These are phyloP conservation scores for Candida jianshihensis DNA, from an alignment of 805 yeast genomes.

Conservation along the genomic window DNA sequence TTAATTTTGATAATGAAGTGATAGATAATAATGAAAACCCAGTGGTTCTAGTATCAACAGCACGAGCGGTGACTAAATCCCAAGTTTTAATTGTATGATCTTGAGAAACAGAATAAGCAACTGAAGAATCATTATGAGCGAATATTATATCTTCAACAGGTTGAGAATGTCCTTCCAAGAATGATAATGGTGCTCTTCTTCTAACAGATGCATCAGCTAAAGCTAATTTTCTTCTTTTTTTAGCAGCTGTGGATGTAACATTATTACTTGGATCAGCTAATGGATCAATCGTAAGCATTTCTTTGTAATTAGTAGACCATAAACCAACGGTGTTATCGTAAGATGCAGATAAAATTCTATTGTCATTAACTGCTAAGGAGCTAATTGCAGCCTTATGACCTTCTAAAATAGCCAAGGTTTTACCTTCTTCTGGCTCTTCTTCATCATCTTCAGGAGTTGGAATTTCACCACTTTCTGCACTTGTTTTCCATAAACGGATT, in stretches of 20 bases:
- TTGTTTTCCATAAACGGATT: slow-evolving; percentile 80
- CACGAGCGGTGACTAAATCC: slow-evolving; percentile 84
- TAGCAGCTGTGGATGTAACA: slow-evolving; percentile 68
- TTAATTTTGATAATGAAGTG: slow-evolving; percentile 55
- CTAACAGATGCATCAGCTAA: slow-evolving; percentile 66
- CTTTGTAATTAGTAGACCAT: slow-evolving; percentile 86
- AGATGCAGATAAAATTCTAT: slow-evolving; percentile 75
- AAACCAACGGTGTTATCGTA: slow-evolving; percentile 73
- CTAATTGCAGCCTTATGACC: slow-evolving; percentile 91
- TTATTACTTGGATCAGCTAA: slow-evolving; percentile 39
- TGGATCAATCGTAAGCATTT: slow-evolving; percentile 61
- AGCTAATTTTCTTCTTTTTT: slow-evolving; percentile 81
- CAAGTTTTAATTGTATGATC: slow-evolving; percentile 94
- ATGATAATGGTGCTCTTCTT: slow-evolving; percentile 74
- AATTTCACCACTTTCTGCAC: slow-evolving; percentile 23
- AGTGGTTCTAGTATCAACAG: slow-evolving; percentile 83
- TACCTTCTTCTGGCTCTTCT: slow-evolving; percentile 55
- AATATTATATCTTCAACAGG: slow-evolving; percentile 85
- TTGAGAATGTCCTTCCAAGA: slow-evolving; percentile 73
- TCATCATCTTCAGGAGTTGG: slow-evolving; percentile 33
- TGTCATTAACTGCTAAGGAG: slow-evolving; percentile 46
- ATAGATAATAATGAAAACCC: slow-evolving; percentile 79
- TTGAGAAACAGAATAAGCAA: slow-evolving; percentile 90
- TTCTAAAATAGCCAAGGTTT: slow-evolving; percentile 76
- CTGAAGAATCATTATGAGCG: slow-evolving; percentile 65